Base-by-base conservation (phyloP, 202 grass and related monocot genomes). In the Schoenoplectus tabernaemontani region DNA sequence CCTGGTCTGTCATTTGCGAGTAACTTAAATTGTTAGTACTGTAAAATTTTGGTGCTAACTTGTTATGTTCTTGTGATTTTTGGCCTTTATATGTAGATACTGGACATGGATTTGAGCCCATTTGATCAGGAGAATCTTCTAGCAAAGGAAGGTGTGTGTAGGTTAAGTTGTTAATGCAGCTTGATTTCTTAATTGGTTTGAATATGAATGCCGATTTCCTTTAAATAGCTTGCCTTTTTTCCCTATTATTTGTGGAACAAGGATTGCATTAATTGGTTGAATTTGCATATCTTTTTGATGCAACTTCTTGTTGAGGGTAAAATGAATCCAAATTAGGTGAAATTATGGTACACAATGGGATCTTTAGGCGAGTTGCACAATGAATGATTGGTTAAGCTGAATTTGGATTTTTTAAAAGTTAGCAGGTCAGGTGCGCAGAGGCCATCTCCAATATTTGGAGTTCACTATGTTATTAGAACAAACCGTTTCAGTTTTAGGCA, bases 51-150 rank as follows among this genome's bases (percentile, higher is more conserved):
- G 38, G n/a, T 16, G 17, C 44, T 60, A 61, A 82, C 42, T 86
- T 81, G 58, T 46, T 38, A 38, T 37, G 65, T 38, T 66, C 9
- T 33, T 79, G 41, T 37, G 36, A 51, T 76, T 70, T 51, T 82
- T 30, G 57, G 2, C 64, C 24, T 72, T 85, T 68, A 53, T 50
- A 57, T 88, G 83, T 84, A 99, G 96, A 89, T 95, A 86, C 86
- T 99, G 68, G 89, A 90, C 43, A 89, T 92, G 83, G 96, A 99
- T 77, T 79, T 99, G 57, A 89, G 93, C 36, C 96, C 96, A 38
- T 89, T 87, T 87, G 90, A 95, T 80, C 91, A 94, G 78, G 96
- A 93, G 42, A 86, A 85, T 68, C 83, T 86, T 70, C 53, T 85
- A 5, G 78, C 80, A 39, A 82, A 72, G 15, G 84, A 85, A 60